Conservation (phyloP, 176 grass and related monocot species). For the Pharus latifolius region DNA sequence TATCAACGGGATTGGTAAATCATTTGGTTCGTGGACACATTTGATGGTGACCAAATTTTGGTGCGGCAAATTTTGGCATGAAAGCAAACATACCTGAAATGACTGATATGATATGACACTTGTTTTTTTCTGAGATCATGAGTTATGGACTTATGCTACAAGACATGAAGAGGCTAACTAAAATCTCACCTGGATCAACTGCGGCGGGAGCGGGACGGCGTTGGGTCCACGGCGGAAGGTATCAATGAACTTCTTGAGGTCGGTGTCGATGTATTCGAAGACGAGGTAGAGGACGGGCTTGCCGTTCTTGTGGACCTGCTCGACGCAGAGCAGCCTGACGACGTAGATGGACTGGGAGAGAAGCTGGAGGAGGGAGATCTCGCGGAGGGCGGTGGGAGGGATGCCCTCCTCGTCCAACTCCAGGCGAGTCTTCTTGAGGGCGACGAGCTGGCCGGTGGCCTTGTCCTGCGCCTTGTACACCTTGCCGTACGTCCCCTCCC, state of each 20-base stretch:
- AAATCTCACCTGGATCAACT: slow-evolving; percentile 62
- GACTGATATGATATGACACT: too few relatives aligned
- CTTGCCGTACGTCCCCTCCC: slow-evolving; percentile 54
- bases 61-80: too few relatives aligned
- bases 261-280: slow-evolving; percentile 87
- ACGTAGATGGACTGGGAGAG: slow-evolving; percentile 86
- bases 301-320: slow-evolving; percentile 60
- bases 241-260: slow-evolving; percentile 92
- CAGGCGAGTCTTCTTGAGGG: slow-evolving; percentile 81
- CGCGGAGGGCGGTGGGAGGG: slow-evolving; percentile 73
- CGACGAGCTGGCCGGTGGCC: slow-evolving; percentile 34
- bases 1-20: too few relatives aligned
- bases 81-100: too few relatives aligned
- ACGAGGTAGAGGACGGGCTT: slow-evolving; percentile 83
- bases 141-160: too few relatives aligned
- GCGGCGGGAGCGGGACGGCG: slow-evolving; percentile 38
- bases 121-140: too few relatives aligned
- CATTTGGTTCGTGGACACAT: too few relatives aligned
- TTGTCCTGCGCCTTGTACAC: slow-evolving; percentile 44
- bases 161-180: too few relatives aligned
- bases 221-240: slow-evolving; percentile 31
- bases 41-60: too few relatives aligned
- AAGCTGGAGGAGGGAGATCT: slow-evolving; percentile 90
- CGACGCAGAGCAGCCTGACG: slow-evolving; percentile 78
- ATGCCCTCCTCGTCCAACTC: slow-evolving; percentile 99